Base-by-base conservation (phyloP, 441 rosid genomes). In the Gossypium schwendimanii region DNA sequence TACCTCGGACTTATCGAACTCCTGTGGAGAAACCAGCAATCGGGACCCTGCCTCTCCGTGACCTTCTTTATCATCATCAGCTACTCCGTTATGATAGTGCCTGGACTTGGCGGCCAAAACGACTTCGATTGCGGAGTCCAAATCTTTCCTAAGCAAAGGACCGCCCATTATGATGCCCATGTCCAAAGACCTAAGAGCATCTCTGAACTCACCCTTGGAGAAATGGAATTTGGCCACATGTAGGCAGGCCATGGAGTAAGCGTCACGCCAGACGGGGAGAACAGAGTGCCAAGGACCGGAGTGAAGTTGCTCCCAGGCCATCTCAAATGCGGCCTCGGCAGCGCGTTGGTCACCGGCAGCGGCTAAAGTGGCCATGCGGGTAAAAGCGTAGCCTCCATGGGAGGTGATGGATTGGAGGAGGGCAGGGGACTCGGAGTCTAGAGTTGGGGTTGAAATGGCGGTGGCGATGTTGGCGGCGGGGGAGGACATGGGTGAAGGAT, bases 271-370 rank as follows among this genome's bases (percentile, higher is more conserved):
- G 1, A 85, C 87, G 0, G 97, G 97, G 39, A 91, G 89, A 70
- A 94, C 98, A 0, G 97, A 91, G 81, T 91, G 91, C 99, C 99
- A 94, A 6, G 98, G 97, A 18, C 98, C 98, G 0, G 92, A 94
- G 81, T 94, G 98, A 61, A 94, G 95, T 86, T 92, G 98, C 89
- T 94, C 98, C 98, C 98, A 94, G 3, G 98, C 96, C 97, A 94
- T 87, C 83, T 94, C 98, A 61, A 84, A 86, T 53, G 98, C 94
- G 39, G 88, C 96, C 92, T 94, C 98, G 24, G 98, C 98, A 24
- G 97, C 91, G 14, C 92, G 80, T 59, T 71, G 76, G 83, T 94
- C 97, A 3, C 94, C 98, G 58, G 85, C 59, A 59, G 82, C 87
- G 3, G 98, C 96, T 53, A 83, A 86, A 0, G 88, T 74, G 26